Base-by-base conservation (phyloP, 2,329 filamentous ascomycete species). In the Aspergillus sclerotialis region DNA sequence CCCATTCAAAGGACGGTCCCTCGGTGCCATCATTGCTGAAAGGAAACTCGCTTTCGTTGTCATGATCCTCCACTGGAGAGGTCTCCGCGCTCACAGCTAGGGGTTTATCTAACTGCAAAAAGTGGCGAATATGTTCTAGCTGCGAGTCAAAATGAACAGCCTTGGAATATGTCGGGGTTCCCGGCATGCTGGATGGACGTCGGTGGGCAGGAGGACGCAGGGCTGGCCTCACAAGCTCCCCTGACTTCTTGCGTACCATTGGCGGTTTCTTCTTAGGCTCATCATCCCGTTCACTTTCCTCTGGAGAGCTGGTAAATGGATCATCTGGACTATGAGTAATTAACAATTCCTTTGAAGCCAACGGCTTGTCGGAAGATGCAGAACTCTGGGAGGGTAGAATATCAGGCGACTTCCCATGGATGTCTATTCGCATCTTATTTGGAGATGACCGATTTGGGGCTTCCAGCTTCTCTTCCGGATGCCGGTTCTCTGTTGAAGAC, bases 121-220 rank as follows among this genome's bases (percentile, higher is more conserved):
- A 98, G 58, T 96, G 92, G 19, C 92, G 79, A 25, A 96, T 90
- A 50, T 96, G 90, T 64, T 96, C 92, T 25, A 96, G 78, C 55
- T 94, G 86, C 16, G 90, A 86, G 63, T 96, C 92, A 57, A 98
- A 98, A 63, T 98, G 92, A n/a, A 98, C 92, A 9, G 85, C 88
- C 63, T 98, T 98, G 48, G 83, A 84, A 57, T 90, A 96, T 7
- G 90, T 92, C 0, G 92, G 92, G 0, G 92, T 98, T 35, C 92
- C 92, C 7, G 92, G 92, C 86, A 96, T 94, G 67, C 90, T 96
- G 3, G 86, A 94, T 1, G 90, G 90, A 38, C 92, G 78, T 45
- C 86, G 75, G 45, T 77, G 76, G n/a, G 67, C 59, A 10, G 84
- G 84, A 25, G 82, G 79, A 32, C 92, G 80, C 33, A 98, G 75